Evolutionary conservation across 179 eudicot genomes (phyloP), one percentile per base, ranked within the genome.

Genomic region (Silene coronaria): DNA sequence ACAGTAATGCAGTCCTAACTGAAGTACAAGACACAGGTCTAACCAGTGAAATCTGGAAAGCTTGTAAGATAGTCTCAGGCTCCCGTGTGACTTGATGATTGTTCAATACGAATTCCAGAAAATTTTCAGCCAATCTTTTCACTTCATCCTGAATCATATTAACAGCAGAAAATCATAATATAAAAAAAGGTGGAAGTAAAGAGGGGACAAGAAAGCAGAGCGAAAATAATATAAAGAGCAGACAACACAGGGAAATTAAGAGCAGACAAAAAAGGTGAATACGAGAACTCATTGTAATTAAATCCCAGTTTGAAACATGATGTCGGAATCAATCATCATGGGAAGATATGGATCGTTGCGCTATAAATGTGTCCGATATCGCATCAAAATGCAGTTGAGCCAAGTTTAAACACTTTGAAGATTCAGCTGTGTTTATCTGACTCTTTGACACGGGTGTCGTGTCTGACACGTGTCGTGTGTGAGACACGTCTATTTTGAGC

Each of bases 31-130:
- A 14, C 59, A 36, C 73, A 71, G 55, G 42, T 83, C 90, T 74
- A 70, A 95, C 99, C 97, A 95, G 84, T 75, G 97, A 89, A 65
- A 95, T 87, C 78, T 86, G 88, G 78, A 95, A 91, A 78, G 99
- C 97, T 80, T 95, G 91, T 45, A 91, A 76, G 70, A 84, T 82
- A 65, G 88, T 79, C 63, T 81, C 85, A 8, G 96, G 87, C 77
- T 87, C 91, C 70, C 81, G 85, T 45, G 42, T 81, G 76, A 95
- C 88, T 34, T 82, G 91, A 80, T 87, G 89, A 77, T 91, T 86
- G 72, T 87, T 80, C 71, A 91, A 72, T 22, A 95, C 82, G 79
- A 87, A 89, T 74, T 84, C 88, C 69, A 95, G 91, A 86, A 93
- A 88, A 62, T 45, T 84, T 84, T 67, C 85, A 63, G 81, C 88